Evolutionary conservation across 1,139 yeast species (phyloP).

Genomic region (Meyerozyma guilliermondii): DNA sequence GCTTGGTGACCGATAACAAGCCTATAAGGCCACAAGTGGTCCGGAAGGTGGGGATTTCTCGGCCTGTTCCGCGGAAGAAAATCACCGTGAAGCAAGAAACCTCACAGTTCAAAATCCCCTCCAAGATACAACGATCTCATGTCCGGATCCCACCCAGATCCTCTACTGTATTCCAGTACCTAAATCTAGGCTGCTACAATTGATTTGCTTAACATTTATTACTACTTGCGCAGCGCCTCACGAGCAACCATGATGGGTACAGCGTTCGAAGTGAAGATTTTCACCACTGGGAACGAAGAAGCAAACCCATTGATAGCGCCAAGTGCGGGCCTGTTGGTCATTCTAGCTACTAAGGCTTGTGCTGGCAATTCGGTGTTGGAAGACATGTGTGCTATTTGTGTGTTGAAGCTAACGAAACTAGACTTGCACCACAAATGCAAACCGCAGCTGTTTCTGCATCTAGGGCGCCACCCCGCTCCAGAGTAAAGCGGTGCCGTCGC

Average conservation of each 20-base stretch:
- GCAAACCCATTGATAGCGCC: conserved; percentile 56
- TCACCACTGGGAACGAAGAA: conserved; percentile 55
- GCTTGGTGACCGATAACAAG: not conserved
- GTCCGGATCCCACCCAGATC: conserved; percentile 1
- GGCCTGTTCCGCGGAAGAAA: not conserved
- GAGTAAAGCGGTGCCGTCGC: not conserved
- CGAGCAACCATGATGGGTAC: conserved; percentile 47
- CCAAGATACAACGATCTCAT: not conserved
- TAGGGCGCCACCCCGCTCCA: not conserved
- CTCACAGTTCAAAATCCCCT: no score
- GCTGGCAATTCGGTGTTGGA: conserved; percentile 32
- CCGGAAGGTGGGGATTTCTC: not conserved
- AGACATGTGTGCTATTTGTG: conserved; percentile 1
- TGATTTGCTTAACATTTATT: not conserved
- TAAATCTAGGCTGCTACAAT: not conserved
- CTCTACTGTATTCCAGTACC: not conserved
- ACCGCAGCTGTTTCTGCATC: not conserved
- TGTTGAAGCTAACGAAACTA: not conserved
- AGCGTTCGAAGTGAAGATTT: conserved; percentile 54
- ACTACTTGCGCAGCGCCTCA: conserved; percentile 13
- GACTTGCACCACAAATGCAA: not conserved
- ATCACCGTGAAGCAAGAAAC: not conserved
- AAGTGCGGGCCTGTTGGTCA: conserved; percentile 52
- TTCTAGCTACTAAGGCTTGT: conserved; percentile 37
- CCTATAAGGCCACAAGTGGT: not conserved